Conservation (phyloP, 2,329 filamentous ascomycete genomes). For the Ophiostoma tasmaniense region DNA sequence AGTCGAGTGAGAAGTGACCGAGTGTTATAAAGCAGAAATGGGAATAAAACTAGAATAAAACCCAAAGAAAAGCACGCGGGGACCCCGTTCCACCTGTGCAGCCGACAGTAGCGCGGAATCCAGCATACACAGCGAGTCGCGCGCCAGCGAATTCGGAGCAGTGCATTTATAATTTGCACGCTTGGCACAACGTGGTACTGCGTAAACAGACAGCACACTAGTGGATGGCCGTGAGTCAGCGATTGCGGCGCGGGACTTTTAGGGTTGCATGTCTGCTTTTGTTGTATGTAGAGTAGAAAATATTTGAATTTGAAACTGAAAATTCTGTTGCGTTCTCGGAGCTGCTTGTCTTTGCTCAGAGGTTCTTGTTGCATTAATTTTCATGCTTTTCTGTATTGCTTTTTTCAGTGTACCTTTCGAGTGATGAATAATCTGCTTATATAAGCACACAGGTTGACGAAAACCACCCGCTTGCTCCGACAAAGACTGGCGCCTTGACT, state of each 20-base stretch:
- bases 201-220: not conserved
- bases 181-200: not conserved
- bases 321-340: not conserved
- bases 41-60: not conserved
- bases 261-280: not conserved
- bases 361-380: not conserved
- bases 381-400: not conserved
- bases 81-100: not conserved
- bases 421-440: not conserved
- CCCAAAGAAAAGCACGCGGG: not conserved
- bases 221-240: not conserved
- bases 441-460: not conserved
- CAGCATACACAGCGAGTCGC: not conserved
- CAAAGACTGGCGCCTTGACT: not conserved
- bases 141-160: constrained; percentile 6
- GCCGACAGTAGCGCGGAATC: not conserved
- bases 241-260: constrained; percentile 2
- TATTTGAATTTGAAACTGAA: not conserved
- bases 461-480: not conserved
- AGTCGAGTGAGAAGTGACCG: not conserved
- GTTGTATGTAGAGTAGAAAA: not conserved
- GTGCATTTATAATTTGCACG: not conserved
- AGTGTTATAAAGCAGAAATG: not conserved
- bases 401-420: not conserved
- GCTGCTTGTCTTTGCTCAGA: not conserved